Percentiles rank a stretch among this genome's conserved stretches.
Conservation (phyloP, 371 early-diverging fungal species). For the Conidiobolus incongruus region DNA sequence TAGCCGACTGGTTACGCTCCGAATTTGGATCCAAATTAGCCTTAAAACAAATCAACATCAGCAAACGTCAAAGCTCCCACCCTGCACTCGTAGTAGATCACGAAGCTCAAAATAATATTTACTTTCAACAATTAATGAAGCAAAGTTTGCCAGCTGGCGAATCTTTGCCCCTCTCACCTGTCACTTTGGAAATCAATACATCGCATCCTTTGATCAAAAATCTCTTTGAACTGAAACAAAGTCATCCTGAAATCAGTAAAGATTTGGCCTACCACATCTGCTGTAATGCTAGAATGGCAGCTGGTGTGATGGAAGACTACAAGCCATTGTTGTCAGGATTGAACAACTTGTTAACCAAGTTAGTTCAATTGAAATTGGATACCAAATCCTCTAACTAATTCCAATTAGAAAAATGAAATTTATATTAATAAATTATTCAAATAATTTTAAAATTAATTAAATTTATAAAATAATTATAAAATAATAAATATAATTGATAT, state of each 20-base stretch:
- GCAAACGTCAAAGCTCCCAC: conserved; percentile 30
- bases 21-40: conserved; percentile 34
- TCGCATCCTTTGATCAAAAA: conserved; percentile 50
- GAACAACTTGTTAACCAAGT: conserved; percentile 30
- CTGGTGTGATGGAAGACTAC: conserved; percentile 57
- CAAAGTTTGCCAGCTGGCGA: conserved; percentile 11
- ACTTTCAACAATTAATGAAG: neutral
- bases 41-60: conserved; percentile 33
- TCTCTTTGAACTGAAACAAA: conserved; percentile 26
- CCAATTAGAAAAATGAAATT: no score
- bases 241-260: conserved; percentile 34
- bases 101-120: conserved; percentile 40
- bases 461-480: no score
- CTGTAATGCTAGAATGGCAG: conserved; percentile 56
- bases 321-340: conserved; percentile 48
- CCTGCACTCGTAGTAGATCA: conserved; percentile 60
- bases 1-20: conserved; percentile 38
- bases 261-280: conserved; percentile 39
- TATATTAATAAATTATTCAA: no score
- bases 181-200: conserved; percentile 70
- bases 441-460: no score
- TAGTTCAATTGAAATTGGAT: neutral
- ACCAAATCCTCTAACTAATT: no score
- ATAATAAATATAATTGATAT: no score
- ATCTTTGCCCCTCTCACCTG: conserved; percentile 20